Evolutionary conservation across 1,284 basidiomycete genomes (phyloP).

Genomic region (Irpex sp.): DNA sequence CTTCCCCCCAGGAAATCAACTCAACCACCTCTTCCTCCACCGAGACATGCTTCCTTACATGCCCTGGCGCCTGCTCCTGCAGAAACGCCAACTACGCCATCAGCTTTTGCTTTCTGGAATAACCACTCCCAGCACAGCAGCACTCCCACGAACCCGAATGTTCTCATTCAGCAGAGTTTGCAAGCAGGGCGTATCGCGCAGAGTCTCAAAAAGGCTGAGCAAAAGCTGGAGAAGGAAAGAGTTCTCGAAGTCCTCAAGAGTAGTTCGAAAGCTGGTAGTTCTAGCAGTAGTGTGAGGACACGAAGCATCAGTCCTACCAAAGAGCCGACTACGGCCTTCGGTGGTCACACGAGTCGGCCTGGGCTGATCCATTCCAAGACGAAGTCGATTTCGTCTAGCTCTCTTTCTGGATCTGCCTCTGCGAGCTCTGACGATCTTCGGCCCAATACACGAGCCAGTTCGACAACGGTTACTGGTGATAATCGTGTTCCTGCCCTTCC

Average conservation of each 20-base stretch:
- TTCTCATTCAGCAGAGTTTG: constrained; percentile 63
- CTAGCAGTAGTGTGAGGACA: constrained; percentile 23
- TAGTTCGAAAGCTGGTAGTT: constrained; percentile 16
- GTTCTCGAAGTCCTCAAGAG: constrained; percentile 65
- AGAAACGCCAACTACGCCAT: constrained; percentile 12
- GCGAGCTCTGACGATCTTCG: constrained; percentile 2
- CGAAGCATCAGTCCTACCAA: constrained; percentile 29
- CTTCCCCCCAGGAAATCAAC: constrained; percentile 28
- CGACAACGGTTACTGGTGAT: constrained; percentile 9
- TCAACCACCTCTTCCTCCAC: constrained; percentile 23
- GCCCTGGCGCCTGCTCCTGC: constrained; percentile 7
- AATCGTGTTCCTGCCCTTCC: constrained; percentile 27
- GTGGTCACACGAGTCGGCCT: constrained; percentile 11
- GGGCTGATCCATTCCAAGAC: neutral
- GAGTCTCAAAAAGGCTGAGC: constrained; percentile 62
- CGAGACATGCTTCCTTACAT: constrained; percentile 24
- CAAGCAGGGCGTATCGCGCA: constrained; percentile 68
- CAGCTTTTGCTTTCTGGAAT: constrained; percentile 20
- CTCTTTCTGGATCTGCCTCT: constrained; percentile 3
- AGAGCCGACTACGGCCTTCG: constrained; percentile 18
- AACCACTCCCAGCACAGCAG: constrained; percentile 12
- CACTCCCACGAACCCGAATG: constrained; percentile 18
- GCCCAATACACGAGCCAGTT: neutral
- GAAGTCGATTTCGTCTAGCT: constrained; percentile 12
- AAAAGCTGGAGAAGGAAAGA: constrained; percentile 62